Base-by-base conservation (phyloP, 805 yeast species). In the Jamesozyma spencerorum region DNA sequence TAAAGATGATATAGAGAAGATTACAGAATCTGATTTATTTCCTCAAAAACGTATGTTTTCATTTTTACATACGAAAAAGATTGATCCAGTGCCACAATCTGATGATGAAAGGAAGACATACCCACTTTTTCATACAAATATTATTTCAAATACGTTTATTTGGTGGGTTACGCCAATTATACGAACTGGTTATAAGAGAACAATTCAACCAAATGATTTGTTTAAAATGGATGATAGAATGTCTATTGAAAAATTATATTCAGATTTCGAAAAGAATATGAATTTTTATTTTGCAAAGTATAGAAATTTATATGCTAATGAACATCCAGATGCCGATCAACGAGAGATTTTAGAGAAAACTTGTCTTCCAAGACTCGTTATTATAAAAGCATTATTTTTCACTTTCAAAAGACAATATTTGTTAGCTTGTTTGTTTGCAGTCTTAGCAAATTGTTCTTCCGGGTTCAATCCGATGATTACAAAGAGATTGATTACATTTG, bases 91-190 rank as follows among this genome's bases (percentile, higher is more conserved):
- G 2, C 77, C 79, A 1, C 45, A 41, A 33, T 26, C 50, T 5
- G 69, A 65, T 5, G 75, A 72, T 11, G 83, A 79, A 44, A 61
- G 84, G 41, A 57, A 51, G 18, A 51, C 57, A 1, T 77, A 66
- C 46, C 81, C 81, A 1, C 66, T 76, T 64, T 61, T 59, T 12
- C 59, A 50, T 26, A 48, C 68, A 1, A 74, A 70, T 45, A 39
- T 55, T 1, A n/a, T 77, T 1, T 68, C 65, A 11, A 60, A 71
- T 44, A 47, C 68, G 0, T 72, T 77, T 49, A 77, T 81, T 55
- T 70, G 79, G 75, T 84, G 90, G 88, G 60, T 83, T 36, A 51
- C 61, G 18, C 87, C 87, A 0, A 50, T 83, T 31, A 60, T 84
- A 66, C 62, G 59, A 13, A 72, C 73, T 6, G 92, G 94, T 5